A percentile compares a stretch with the other conserved stretches of the same genome.
These are phyloP conservation scores for Centaurea solstitialis DNA, from an alignment of 129 eudicot genomes.

Conservation along the genomic window DNA sequence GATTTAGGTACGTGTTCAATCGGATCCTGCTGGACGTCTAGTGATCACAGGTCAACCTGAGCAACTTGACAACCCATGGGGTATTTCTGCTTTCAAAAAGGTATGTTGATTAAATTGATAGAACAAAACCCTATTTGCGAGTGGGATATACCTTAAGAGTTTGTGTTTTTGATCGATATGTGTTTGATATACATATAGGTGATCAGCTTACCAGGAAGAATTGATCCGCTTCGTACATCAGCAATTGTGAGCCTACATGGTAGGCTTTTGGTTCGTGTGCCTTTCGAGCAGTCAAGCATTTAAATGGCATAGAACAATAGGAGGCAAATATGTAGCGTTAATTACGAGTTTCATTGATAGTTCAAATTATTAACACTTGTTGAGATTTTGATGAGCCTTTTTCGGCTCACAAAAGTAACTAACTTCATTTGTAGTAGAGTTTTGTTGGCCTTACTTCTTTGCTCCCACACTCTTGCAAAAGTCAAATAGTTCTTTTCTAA, in stretches of 20 bases:
- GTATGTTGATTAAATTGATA: conserved; percentile 20
- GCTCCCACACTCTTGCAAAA: too few relatives aligned
- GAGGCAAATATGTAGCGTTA: conserved; percentile 14
- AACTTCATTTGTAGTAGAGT: too few relatives aligned
- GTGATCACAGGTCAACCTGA: conserved; percentile 97
- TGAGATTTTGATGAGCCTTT: too few relatives aligned
- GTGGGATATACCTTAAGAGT: background rate
- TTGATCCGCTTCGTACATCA: conserved; percentile 79
- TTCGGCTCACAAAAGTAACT: too few relatives aligned
- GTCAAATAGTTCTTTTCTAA: too few relatives aligned
- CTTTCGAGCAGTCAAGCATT: conserved; percentile 66
- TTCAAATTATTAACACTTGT: too few relatives aligned
- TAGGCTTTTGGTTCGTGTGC: conserved; percentile 80
- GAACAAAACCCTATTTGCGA: background rate
- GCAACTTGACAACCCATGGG: conserved; percentile 97
- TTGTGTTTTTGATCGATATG: background rate
- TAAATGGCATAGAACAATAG: conserved; percentile 9
- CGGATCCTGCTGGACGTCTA: conserved; percentile 87
- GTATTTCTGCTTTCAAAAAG: conserved; percentile 86
- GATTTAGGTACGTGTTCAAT: conserved; percentile 79
- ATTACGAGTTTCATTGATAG: too few relatives aligned
- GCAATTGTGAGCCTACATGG: conserved; percentile 96
- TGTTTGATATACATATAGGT: conserved; percentile 46
- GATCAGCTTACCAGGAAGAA: conserved; percentile 76
- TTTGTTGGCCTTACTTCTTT: too few relatives aligned